Conservation (phyloP, 2,329 filamentous ascomycete genomes). For the Diplodia sapinea region DNA sequence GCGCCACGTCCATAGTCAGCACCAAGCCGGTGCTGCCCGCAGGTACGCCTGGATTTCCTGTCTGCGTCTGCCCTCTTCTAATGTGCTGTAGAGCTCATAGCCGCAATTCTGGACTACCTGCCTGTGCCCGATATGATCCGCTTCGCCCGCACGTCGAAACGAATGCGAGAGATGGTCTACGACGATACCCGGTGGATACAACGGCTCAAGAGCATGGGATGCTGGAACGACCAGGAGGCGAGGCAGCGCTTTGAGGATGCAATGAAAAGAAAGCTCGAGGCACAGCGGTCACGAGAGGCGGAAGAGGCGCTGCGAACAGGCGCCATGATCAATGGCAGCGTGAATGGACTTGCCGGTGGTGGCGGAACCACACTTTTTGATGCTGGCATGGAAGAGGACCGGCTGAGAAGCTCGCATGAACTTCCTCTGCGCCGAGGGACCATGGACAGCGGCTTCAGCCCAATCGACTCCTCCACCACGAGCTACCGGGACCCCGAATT, state of each 20-base stretch:
- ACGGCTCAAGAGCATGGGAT: slow-evolving; percentile 81
- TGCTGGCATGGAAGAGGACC: slow-evolving; percentile 70
- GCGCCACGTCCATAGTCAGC: slow-evolving; percentile 79
- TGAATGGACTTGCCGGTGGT: slow-evolving; percentile 47
- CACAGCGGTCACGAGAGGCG: slow-evolving; percentile 52
- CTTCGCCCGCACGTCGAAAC: slow-evolving; percentile 81
- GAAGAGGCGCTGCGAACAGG: slow-evolving; percentile 50
- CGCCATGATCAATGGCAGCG: slow-evolving; percentile 41
- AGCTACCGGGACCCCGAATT: slow-evolving; percentile 62
- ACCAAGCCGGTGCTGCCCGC: slow-evolving; percentile 80
- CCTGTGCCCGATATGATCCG: slow-evolving; percentile 83
- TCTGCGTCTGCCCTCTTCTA: neutral
- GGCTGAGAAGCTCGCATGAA: slow-evolving; percentile 51
- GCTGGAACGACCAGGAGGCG: slow-evolving; percentile 90
- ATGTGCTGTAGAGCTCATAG: slow-evolving; percentile 73
- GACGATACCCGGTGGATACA: slow-evolving; percentile 96
- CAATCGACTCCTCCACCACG: slow-evolving; percentile 54
- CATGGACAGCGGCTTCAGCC: slow-evolving; percentile 77
- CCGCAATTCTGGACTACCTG: slow-evolving; percentile 86
- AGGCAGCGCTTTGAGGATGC: slow-evolving; percentile 78
- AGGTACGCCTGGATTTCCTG: slow-evolving; percentile 59
- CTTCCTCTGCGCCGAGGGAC: slow-evolving; percentile 40
- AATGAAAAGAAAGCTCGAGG: slow-evolving; percentile 62
- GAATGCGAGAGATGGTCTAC: slow-evolving; percentile 97
- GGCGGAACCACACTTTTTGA: slow-evolving; percentile 70